Evolutionary conservation across 164 flowering plant species (phyloP), one percentile per base, ranked within the genome.

Genomic region (Liquidambar formosana): DNA sequence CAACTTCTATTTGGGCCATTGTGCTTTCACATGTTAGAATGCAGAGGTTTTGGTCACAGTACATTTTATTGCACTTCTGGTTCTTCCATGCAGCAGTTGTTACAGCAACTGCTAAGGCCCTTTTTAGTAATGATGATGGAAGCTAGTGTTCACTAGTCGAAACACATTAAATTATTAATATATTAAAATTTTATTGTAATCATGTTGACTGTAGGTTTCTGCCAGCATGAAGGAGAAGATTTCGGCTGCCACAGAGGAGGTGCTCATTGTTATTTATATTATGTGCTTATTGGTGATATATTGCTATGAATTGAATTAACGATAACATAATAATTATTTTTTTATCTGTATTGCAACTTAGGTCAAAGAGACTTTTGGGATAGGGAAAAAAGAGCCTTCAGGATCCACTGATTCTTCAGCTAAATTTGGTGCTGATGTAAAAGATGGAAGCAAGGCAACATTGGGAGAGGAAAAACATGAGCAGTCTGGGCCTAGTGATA

Each of bases 161-260:
- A 22, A 11, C 6, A 33, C 6, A 33, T 6, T 33, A 33, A 33
- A 33, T 33, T 33, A 6, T 41, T 43, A 38, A 25, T 23, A n/a
- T 16, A 12, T 61, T 4, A 21, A 41, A 23, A 22, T 68, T 51
- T 15, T 25, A 41, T 63, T 22, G 27, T 58, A 26, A n/a, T 62
- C 19, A 38, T 54, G 23, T 68, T 19, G 6, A 57, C 51, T 75
- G 54, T 60, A 93, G 97, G 98, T 93, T 68, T 90, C 93, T 52
- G 79, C 94, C 51, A 81, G 78, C 71, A 76, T 91, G 73, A 92
- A 93, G 78, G 99, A 93, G 80, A 96, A 85, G 75, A 71, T 93
- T 38, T 85, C 95, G 28, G 81, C 91, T 73, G 91, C 98, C 52
- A 77, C 80, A 27, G 97, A 86, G 67, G 98, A 93, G 88, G 97